A percentile compares a stretch with the other conserved stretches of the same genome.
phyloP scores from a whole-genome alignment of 805 yeast genomes.

The Teunomyces cretensis region DNA sequence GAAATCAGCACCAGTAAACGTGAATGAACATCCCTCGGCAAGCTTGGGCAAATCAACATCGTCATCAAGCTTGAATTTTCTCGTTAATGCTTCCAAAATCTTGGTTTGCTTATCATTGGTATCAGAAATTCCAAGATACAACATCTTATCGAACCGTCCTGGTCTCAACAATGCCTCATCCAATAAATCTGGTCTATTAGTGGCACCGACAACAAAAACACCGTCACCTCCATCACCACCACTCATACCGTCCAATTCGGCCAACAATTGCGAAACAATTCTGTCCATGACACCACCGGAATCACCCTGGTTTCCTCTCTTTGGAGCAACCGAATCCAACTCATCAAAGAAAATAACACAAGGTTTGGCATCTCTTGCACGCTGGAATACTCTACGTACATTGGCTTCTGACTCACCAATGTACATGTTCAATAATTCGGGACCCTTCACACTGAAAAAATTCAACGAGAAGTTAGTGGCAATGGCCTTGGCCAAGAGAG shows the following conservation, averaged over 20 bases:
- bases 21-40: slow-evolving; percentile 76
- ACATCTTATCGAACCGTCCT: slow-evolving; percentile 92
- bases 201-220: slow-evolving; percentile 98
- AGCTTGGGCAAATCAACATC: slow-evolving; percentile 58
- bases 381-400: slow-evolving; percentile 90
- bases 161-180: slow-evolving; percentile 94
- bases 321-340: slow-evolving; percentile 96
- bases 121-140: slow-evolving; percentile 90
- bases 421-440: slow-evolving; percentile 94
- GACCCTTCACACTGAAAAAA: slow-evolving; percentile 96
- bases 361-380: slow-evolving; percentile 94
- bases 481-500: slow-evolving; percentile 92
- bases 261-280: slow-evolving; percentile 90
- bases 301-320: slow-evolving; percentile 97
- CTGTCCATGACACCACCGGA: slow-evolving; percentile 99
- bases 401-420: slow-evolving; percentile 98
- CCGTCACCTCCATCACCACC: slow-evolving; percentile 63
- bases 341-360: slow-evolving; percentile 98
- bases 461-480: slow-evolving; percentile 94
- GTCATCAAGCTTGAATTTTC: slow-evolving; percentile 67
- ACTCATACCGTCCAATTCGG: slow-evolving; percentile 96
- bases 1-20: slow-evolving; percentile 97
- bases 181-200: slow-evolving; percentile 91
- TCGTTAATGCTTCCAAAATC: slow-evolving; percentile 81
- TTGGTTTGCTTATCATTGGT: slow-evolving; percentile 85